Conservation (phyloP, 2,329 filamentous ascomycete species). For the Nothophaeocryptopus gaeumannii region DNA sequence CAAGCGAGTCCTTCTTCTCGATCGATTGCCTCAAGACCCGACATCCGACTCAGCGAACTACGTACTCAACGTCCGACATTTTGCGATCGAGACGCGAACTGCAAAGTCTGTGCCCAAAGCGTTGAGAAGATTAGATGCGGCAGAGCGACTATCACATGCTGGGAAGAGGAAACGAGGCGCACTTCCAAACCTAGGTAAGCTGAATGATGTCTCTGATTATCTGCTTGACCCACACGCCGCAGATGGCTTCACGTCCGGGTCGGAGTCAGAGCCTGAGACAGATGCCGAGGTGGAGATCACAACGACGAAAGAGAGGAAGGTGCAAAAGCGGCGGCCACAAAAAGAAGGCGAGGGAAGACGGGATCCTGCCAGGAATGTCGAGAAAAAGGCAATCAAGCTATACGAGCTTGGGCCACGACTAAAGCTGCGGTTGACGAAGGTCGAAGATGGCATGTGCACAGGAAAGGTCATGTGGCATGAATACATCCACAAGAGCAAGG, state of each 20-base stretch:
- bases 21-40: slow-evolving; percentile 61
- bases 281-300: slow-evolving; percentile 91
- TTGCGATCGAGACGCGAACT: slow-evolving; percentile 86
- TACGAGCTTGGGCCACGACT: slow-evolving; percentile 89
- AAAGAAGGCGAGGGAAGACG: slow-evolving; percentile 38
- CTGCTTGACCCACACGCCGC: slow-evolving; percentile 75
- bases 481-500: slow-evolving; percentile 78
- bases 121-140: slow-evolving; percentile 77
- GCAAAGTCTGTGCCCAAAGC: slow-evolving; percentile 76
- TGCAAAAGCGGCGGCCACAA: slow-evolving; percentile 54
- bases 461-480: slow-evolving; percentile 98
- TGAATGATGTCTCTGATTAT: slow-evolving; percentile 93
- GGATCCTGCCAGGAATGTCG: slow-evolving; percentile 54
- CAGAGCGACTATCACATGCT: slow-evolving; percentile 67
- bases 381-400: slow-evolving; percentile 85
- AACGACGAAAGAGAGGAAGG: slow-evolving; percentile 58
- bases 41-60: slow-evolving; percentile 49
- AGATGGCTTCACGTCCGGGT: slow-evolving; percentile 85
- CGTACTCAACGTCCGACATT: slow-evolving; percentile 84
- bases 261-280: slow-evolving; percentile 87
- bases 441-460: slow-evolving; percentile 86
- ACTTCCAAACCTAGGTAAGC: slow-evolving; percentile 82
- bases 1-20: slow-evolving; percentile 82
- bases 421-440: slow-evolving; percentile 85
- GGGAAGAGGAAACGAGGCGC: slow-evolving; percentile 48